Conservation (phyloP, 2,329 filamentous ascomycete species). For the Alternaria triticina region DNA sequence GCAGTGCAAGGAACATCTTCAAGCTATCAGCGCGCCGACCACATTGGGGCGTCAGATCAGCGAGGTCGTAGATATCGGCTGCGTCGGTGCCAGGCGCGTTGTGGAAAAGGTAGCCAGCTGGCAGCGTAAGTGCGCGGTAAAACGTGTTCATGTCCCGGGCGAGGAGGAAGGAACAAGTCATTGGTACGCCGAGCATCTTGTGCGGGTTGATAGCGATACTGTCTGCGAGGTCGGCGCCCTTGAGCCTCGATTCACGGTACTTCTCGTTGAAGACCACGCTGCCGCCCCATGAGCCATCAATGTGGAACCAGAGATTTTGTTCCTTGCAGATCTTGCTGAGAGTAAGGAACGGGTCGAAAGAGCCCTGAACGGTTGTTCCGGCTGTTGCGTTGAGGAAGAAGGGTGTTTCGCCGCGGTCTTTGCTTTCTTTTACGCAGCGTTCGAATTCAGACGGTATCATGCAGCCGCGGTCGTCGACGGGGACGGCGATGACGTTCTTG, state of each 20-base stretch:
- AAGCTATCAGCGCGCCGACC: conserved; percentile 84
- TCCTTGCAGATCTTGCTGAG: conserved; percentile 74
- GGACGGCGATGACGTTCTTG: conserved; percentile 72
- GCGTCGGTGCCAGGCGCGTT: conserved; percentile 33
- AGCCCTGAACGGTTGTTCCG: conserved; percentile 90
- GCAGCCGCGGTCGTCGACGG: conserved; percentile 73
- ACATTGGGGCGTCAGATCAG: conserved; percentile 92
- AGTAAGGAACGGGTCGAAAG: conserved; percentile 78
- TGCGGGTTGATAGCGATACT: conserved; percentile 90
- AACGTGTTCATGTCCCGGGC: conserved; percentile 77
- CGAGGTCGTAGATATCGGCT: conserved; percentile 78
- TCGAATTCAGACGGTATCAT: conserved; percentile 75
- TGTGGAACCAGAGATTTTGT: conserved; percentile 85
- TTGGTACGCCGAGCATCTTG: conserved; percentile 93
- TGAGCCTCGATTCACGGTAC: conserved; percentile 66
- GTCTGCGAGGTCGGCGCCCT: conserved; percentile 76
- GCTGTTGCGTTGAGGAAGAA: conserved; percentile 97
- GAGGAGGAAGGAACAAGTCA: conserved; percentile 90
- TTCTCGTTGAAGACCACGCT: conserved; percentile 73
- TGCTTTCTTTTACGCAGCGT: conserved; percentile 66
- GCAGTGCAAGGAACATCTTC: conserved; percentile 87
- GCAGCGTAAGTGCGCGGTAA: conserved; percentile 82
- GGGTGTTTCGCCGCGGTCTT: conserved; percentile 74
- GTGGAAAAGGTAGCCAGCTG: conserved; percentile 74
- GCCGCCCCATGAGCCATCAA: conserved; percentile 92